These are phyloP conservation scores for Phytophthora rubi DNA, from an alignment of 352 stramenopile genomes.

Conservation along the genomic window DNA sequence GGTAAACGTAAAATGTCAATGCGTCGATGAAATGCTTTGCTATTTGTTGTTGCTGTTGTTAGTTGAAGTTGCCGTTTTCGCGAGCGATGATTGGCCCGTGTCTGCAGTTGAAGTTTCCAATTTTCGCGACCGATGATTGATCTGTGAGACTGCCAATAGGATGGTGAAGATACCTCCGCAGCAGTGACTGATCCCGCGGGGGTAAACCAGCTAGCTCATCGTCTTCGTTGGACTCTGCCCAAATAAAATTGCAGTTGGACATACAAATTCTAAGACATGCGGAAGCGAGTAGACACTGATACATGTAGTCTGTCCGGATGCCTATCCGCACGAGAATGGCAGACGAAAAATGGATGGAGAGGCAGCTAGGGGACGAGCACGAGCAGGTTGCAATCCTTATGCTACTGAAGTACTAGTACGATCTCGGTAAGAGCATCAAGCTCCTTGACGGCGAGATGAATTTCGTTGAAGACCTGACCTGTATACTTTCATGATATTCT, in stretches of 20 bases:
- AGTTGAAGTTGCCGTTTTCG: neutral
- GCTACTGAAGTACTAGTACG: neutral
- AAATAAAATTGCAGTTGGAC: too few relatives aligned
- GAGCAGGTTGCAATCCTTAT: neutral
- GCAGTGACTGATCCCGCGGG: too few relatives aligned
- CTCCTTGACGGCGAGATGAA: neutral
- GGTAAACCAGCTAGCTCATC: too few relatives aligned
- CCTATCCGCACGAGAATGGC: neutral
- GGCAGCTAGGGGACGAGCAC: neutral
- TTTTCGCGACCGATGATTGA: neutral
- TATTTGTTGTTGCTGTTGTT: neutral
- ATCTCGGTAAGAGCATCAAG: neutral
- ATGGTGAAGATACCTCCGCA: too few relatives aligned
- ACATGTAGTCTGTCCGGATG: neutral
- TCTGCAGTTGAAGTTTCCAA: neutral
- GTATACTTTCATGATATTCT: too few relatives aligned
- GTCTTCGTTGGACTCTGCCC: too few relatives aligned
- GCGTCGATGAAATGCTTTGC: constrained; percentile 5
- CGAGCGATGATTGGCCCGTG: too few relatives aligned
- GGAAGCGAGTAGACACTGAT: too few relatives aligned
- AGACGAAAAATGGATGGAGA: neutral
- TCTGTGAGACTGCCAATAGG: too few relatives aligned
- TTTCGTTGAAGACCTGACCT: neutral
- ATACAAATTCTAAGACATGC: too few relatives aligned
- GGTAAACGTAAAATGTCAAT: constrained; percentile 4